Conservation (phyloP, 2,329 filamentous ascomycete species). For the Gremmenia infestans region DNA sequence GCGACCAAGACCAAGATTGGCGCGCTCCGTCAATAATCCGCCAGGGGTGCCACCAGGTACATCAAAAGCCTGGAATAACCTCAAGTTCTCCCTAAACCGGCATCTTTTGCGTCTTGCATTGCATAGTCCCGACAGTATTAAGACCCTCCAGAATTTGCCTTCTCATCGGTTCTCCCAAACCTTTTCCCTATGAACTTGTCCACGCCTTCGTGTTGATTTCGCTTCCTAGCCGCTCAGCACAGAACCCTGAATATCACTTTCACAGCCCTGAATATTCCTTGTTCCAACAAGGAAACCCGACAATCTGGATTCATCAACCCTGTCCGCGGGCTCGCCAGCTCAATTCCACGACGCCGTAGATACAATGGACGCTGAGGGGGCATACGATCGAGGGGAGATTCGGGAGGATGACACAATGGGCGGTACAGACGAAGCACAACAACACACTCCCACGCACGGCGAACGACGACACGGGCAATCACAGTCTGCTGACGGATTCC, state of each 20-base stretch:
- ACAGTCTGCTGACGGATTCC: constrained; percentile 29
- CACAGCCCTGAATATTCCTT: constrained; percentile 6
- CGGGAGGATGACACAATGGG: constrained; percentile 27
- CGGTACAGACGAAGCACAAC: constrained; percentile 27
- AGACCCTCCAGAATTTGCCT: background rate
- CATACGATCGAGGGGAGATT: constrained; percentile 31
- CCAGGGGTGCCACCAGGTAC: constrained; percentile 13
- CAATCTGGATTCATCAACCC: constrained; percentile 50
- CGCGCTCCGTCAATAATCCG: background rate
- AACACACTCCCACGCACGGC: constrained; percentile 28
- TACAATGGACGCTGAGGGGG: constrained; percentile 44
- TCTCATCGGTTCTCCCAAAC: background rate
- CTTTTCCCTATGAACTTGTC: constrained; percentile 13
- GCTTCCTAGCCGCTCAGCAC: constrained; percentile 9
- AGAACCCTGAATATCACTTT: constrained; percentile 1
- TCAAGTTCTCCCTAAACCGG: constrained; percentile 19
- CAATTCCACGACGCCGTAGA: constrained; percentile 50
- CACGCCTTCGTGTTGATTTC: constrained; percentile 19
- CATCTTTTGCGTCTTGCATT: background rate
- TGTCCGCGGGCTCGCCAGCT: constrained; percentile 45
- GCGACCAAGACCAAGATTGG: background rate
- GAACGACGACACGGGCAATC: constrained; percentile 28
- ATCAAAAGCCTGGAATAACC: constrained; percentile 18
- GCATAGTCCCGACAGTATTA: background rate
- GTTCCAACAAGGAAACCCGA: constrained; percentile 13